Evolutionary conservation across 2,329 filamentous ascomycete genomes (phyloP).

Genomic region (Fusarium sp.): DNA sequence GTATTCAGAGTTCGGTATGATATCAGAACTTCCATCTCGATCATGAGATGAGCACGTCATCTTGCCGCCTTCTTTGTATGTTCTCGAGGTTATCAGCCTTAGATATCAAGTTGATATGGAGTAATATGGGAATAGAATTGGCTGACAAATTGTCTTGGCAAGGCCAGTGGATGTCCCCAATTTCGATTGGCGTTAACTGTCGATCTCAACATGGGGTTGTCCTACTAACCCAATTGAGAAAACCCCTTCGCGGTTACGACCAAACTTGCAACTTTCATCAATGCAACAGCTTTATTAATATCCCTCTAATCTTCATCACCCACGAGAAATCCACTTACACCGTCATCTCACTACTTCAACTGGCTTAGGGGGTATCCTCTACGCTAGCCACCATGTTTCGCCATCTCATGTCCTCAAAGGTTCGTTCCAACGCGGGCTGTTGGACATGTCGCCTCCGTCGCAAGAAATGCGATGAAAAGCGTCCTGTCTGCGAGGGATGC

Average conservation of each 20-base stretch:
- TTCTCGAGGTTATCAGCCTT: background rate
- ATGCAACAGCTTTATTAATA: background rate
- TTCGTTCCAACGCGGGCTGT: constrained; percentile 62
- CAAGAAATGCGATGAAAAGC: constrained; percentile 69
- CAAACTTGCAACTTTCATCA: constrained; percentile 6
- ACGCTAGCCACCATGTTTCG: constrained; percentile 41
- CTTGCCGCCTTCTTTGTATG: too few species aligned
- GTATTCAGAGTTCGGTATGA: too few species aligned
- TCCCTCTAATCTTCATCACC: background rate
- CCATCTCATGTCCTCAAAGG: constrained; percentile 46
- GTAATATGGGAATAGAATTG: background rate
- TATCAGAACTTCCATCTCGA: background rate
- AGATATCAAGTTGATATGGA: background rate
- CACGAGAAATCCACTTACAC: background rate
- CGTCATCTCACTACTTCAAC: background rate
- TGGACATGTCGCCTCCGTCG: constrained; percentile 71
- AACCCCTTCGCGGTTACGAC: constrained; percentile 7
- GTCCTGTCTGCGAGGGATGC: constrained; percentile 64
- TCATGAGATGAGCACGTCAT: background rate
- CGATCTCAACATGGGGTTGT: constrained; percentile 29
- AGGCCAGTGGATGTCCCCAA: background rate
- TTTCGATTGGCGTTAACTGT: constrained; percentile 25
- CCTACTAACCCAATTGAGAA: constrained; percentile 25
- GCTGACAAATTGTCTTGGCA: constrained; percentile 27
- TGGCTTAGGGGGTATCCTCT: background rate